phyloP scores from a whole-genome alignment of 305 asterid species.

The Petunia hybrid region DNA sequence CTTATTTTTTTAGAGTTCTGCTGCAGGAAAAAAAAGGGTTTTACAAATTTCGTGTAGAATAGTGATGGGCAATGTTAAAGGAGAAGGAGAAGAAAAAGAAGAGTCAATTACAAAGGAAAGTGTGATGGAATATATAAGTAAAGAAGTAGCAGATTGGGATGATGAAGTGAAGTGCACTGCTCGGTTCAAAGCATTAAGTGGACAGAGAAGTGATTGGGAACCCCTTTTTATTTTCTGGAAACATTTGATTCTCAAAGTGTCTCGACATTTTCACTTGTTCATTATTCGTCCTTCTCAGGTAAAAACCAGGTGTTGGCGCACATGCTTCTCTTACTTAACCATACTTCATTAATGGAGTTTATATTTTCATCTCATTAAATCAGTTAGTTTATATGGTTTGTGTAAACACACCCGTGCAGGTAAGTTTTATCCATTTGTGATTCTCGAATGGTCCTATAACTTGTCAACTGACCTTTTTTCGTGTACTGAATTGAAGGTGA shows the following conservation, averaged over 20 bases:
- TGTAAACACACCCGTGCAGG: too few relatives aligned
- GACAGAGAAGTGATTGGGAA: constrained; percentile 87
- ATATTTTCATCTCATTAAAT: too few relatives aligned
- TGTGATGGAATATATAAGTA: constrained; percentile 53
- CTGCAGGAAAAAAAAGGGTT: too few relatives aligned
- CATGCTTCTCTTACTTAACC: too few relatives aligned
- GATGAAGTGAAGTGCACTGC: constrained; percentile 60
- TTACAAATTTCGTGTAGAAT: too few relatives aligned
- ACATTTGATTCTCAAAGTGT: constrained; percentile 70
- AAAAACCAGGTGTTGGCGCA: too few relatives aligned
- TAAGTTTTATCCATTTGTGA: neutral
- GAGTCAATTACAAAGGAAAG: constrained; percentile 21
- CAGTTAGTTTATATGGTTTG: too few relatives aligned
- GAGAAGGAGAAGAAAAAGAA: constrained; percentile 33
- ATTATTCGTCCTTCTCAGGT: constrained; percentile 67
- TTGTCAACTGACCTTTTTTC: neutral
- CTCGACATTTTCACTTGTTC: constrained; percentile 64
- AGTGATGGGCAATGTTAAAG: neutral
- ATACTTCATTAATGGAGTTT: too few relatives aligned
- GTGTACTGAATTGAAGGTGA: constrained; percentile 28
- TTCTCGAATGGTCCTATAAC: neutral
- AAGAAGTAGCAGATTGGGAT: constrained; percentile 72
- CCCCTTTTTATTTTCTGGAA: constrained; percentile 77
- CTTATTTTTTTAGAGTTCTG: too few relatives aligned
- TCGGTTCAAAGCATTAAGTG: constrained; percentile 79